These are phyloP conservation scores for Chenopodium formosanum DNA, from an alignment of 148 eudicot species.

Conservation along the genomic window DNA sequence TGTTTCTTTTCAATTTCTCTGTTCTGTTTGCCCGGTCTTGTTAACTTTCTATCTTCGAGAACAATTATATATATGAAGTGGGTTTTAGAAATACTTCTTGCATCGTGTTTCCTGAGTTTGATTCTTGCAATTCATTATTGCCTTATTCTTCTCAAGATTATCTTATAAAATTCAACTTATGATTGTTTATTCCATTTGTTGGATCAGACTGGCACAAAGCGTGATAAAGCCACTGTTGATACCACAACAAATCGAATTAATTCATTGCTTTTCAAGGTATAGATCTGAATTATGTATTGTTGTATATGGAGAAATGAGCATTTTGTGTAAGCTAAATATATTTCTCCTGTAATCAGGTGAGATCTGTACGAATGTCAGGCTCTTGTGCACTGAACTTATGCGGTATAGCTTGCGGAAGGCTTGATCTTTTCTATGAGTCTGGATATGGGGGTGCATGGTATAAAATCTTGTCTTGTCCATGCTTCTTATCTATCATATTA, in stretches of 20 bases:
- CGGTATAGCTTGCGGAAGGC: constrained; percentile 91
- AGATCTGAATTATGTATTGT: background rate
- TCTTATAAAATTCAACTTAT: background rate
- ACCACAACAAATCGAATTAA: constrained; percentile 71
- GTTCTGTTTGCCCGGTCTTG: background rate
- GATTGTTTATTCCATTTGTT: constrained; percentile 18
- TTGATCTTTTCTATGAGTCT: constrained; percentile 63
- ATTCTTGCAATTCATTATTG: background rate
- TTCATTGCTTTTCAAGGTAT: constrained; percentile 82
- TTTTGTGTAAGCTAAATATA: background rate
- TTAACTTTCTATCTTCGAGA: background rate
- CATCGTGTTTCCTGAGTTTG: background rate
- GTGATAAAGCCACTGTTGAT: constrained; percentile 69
- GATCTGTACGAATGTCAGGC: constrained; percentile 87
- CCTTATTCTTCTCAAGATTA: background rate
- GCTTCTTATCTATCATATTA: background rate
- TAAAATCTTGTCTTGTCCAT: background rate
- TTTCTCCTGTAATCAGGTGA: constrained; percentile 53
- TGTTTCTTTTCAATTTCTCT: background rate
- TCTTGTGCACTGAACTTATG: constrained; percentile 94
- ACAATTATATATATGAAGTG: background rate
- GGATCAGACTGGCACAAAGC: constrained; percentile 69
- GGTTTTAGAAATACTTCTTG: background rate
- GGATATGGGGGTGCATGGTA: constrained; percentile 96
- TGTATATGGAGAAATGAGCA: background rate